A percentile compares a stretch with the other conserved stretches of the same genome.
These are phyloP conservation scores for Aspergillus ochraceus DNA, from an alignment of 2,329 filamentous ascomycete genomes.

Conservation along the genomic window DNA sequence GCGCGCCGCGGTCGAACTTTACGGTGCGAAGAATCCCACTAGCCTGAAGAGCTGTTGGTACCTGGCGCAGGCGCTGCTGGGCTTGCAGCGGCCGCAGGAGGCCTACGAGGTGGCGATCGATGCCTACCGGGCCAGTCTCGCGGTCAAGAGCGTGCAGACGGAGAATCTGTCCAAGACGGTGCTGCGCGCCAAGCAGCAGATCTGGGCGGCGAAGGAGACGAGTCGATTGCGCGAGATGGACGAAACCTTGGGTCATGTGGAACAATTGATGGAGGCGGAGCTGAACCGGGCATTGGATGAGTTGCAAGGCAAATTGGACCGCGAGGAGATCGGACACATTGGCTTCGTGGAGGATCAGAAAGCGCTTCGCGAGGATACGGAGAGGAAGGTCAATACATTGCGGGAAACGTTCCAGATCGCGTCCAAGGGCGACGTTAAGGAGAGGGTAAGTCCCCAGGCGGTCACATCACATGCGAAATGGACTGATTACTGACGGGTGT, in stretches of 20 bases:
- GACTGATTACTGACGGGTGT: constrained; percentile 3
- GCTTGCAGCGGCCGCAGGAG: constrained; percentile 68
- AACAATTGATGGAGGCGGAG: constrained; percentile 42
- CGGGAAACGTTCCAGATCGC: constrained; percentile 45
- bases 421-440: constrained; percentile 41
- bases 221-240: constrained; percentile 47
- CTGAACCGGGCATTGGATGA: constrained; percentile 37
- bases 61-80: constrained; percentile 79
- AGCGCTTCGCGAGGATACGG: constrained; percentile 52
- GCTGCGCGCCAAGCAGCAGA: constrained; percentile 76
- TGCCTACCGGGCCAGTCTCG: constrained; percentile 71
- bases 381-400: constrained; percentile 48
- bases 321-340: constrained; percentile 53
- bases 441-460: constrained; percentile 38
- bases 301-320: constrained; percentile 35
- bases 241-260: constrained; percentile 41
- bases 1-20: constrained; percentile 68
- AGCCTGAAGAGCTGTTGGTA: constrained; percentile 84
- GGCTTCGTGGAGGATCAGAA: constrained; percentile 69
- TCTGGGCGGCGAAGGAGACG: constrained; percentile 75
- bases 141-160: constrained; percentile 65
- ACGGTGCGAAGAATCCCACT: constrained; percentile 47
- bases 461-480: background rate
- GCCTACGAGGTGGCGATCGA: constrained; percentile 68
- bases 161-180: constrained; percentile 72